Conservation (phyloP, 164 flowering plant genomes). For the Sedum album region DNA sequence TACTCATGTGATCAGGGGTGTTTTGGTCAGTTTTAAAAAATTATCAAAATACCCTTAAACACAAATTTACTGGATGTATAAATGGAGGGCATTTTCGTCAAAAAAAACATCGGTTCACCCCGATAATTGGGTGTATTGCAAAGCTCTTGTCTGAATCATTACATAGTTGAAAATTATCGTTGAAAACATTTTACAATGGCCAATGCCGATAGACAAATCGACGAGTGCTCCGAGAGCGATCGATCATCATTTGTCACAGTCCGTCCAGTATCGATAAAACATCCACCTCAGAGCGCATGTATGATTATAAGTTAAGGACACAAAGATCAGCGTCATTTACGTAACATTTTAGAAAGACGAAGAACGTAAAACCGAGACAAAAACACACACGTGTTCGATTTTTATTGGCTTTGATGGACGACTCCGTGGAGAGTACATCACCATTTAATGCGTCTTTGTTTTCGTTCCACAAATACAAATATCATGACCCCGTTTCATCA, state of each 20-base stretch:
- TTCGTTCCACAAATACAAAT: not conserved
- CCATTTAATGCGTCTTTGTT: not conserved
- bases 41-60: no score
- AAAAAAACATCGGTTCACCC: no score
- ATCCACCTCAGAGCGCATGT: not conserved
- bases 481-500: not conserved
- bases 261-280: not conserved
- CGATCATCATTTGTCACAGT: no score
- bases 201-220: not conserved
- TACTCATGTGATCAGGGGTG: no score
- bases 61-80: no score
- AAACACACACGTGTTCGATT: not conserved
- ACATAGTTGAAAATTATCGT: no score
- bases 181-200: no score
- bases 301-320: no score
- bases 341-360: not conserved
- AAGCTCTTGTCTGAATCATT: no score
- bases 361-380: not conserved
- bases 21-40: no score
- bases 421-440: not conserved
- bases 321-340: not conserved
- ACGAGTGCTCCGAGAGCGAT: not conserved
- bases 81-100: no score
- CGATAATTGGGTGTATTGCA: no score
- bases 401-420: not conserved